phyloP scores from a whole-genome alignment of 2,329 filamentous ascomycete species.

The Falciphora oryzae region DNA sequence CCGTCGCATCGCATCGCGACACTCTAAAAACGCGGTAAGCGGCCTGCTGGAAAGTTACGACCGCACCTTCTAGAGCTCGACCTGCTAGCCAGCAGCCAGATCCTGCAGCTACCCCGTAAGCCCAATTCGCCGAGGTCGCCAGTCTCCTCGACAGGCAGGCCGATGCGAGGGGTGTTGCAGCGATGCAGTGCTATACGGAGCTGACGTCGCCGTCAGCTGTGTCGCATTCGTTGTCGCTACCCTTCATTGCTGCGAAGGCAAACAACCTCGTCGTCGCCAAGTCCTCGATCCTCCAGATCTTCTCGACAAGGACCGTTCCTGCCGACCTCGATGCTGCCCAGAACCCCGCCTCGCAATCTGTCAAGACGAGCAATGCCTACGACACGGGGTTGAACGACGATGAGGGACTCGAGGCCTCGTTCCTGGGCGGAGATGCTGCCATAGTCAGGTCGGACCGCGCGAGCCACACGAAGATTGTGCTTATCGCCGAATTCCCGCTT shows the following conservation, averaged over 20 bases:
- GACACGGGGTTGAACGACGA: conserved; percentile 53
- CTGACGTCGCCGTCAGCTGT: conserved; percentile 90
- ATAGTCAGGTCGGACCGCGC: conserved; percentile 57
- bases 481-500: conserved; percentile 78
- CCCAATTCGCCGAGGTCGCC: not conserved
- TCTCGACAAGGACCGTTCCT: conserved; percentile 63
- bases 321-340: conserved; percentile 52
- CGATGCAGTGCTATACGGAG: conserved; percentile 97
- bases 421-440: conserved; percentile 57
- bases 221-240: conserved; percentile 74
- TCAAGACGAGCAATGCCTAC: conserved; percentile 34
- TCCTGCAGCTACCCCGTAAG: not conserved
- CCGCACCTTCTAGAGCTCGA: not conserved
- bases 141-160: not conserved
- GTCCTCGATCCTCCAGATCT: conserved; percentile 89
- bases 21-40: not conserved
- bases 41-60: not conserved
- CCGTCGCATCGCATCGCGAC: not conserved
- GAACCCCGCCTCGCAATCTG: conserved; percentile 26
- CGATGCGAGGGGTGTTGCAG: conserved; percentile 5
- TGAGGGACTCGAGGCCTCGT: conserved; percentile 60
- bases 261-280: conserved; percentile 88
- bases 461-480: conserved; percentile 69
- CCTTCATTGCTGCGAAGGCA: conserved; percentile 69
- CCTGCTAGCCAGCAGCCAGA: not conserved